Base-by-base conservation (phyloP, 768 basidiomycete species). In the Xerocomellus amylosporus region DNA sequence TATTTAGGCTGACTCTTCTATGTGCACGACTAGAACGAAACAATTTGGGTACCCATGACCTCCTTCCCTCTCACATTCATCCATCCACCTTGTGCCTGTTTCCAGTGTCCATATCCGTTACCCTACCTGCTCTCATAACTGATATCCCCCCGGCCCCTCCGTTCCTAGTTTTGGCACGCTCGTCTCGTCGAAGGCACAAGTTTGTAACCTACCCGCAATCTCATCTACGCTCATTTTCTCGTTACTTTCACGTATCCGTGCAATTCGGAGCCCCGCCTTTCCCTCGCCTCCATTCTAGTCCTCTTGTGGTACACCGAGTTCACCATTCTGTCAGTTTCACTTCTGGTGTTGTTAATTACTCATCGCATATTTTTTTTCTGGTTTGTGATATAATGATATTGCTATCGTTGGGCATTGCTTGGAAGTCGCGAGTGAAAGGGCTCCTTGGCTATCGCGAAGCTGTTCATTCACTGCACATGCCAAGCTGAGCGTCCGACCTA, bases 301-400 rank as follows among this genome's bases (percentile, higher is more conserved):
- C 43, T 42, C 46, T 62, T 55, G 56, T 45, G 61, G 60, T 53
- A 58, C 54, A 59, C 55, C 37, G 51, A 64, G 46, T 51, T 31
- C 53, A 56, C 48, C 51, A 42, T 56, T 60, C 56, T 57, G 56
- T 67, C 49, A 37, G 54, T 43, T 58, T 55, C 58, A 60, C 58
- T 52, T 50, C 49, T 20, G 46, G 69, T 65, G 63, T 61, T 65
- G 57, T 62, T 72, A 71, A 66, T 70, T 70, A 69, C 52, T 49
- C 61, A 60, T 62, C 56, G 71, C 66, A 71, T 71, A 72, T 73
- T 67, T 62, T 59, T n/a, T 50, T 62, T 64, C 60, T 38, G 55
- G 65, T 69, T 55, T 74, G 75, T 75, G 74, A 71, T 74, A 76
- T 76, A 75, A 70, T 71, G 68, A 68, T 67, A 68, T 61, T 71